Base-by-base conservation (phyloP, 192 early-diverging fungal species). In the Coemansia sp. region DNA sequence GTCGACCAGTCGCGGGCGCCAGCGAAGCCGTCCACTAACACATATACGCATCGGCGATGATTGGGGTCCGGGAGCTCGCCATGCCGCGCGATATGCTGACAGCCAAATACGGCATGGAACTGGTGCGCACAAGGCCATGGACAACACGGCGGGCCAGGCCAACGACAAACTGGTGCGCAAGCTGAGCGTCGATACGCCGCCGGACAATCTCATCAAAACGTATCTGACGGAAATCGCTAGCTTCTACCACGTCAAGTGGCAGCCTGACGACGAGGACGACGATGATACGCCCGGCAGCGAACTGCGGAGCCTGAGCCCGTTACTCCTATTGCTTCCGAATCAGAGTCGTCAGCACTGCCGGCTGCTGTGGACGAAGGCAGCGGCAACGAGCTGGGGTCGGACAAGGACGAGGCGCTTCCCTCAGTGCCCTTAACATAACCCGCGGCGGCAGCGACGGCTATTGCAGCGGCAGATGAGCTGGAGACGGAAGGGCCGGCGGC, bases 21-120 rank as follows among this genome's bases (percentile, higher is more conserved):
- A 74, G 79, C n/a, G 95, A 95, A 68, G 93, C 95, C 11, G 93
- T 97, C 1, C 88, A 91, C 46, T 94, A 93, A 0, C 80, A 97
- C 59, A 91, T 96, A 27, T 99, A 94, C 79, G 92, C 95, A 16
- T 91, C 95, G 27, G 86, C 93, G 0, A 82, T 95, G 37, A 77
- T 88, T 19, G 92, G 95, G 63, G 92, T 93, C 57, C 90, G 92
- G 67, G 97, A 99, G 64, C 86, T 99, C 27, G 39, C 48, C 5
- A 45, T 85, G 84, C 82, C 91, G 39, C 86, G 93, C 31, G 94
- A 96, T 45, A 90, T 93, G 73, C 75, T 98, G 53, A 86, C 84
- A 10, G 75, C 84, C 2, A 95, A 95, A 73, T 96, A 88, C 78
- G 96, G 94, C 36, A 89, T 89, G 36, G 94, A 96, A 3, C 87